Percentiles rank a stretch among this genome's conserved stretches.
phyloP scores from a whole-genome alignment of 768 basidiomycete genomes.

The Coprinopsis strossmayeri region DNA sequence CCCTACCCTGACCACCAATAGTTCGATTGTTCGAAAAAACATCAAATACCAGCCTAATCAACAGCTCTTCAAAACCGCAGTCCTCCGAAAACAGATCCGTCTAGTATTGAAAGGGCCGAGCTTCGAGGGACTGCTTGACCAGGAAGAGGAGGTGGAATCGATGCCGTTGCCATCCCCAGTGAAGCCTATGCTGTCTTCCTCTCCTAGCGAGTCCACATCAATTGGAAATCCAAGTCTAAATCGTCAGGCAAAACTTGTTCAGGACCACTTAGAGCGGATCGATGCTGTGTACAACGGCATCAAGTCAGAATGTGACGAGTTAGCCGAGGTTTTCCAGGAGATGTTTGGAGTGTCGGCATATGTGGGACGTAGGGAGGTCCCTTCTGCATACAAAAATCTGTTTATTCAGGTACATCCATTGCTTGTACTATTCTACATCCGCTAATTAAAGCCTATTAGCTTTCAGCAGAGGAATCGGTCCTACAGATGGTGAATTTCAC shows the following conservation, averaged over 20 bases:
- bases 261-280: background rate
- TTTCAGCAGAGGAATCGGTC: slow-evolving; percentile 19
- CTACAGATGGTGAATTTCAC: slow-evolving; percentile 14
- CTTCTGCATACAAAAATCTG: background rate
- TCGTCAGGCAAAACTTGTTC: background rate
- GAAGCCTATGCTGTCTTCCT: background rate
- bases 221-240: too few relatives aligned
- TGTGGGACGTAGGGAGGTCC: background rate
- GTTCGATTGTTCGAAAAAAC: slow-evolving; percentile 1
- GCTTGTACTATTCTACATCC: background rate
- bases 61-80: slow-evolving; percentile 7
- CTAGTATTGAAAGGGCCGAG: background rate
- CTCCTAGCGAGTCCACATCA: background rate
- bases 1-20: slow-evolving; percentile 14
- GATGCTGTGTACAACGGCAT: background rate
- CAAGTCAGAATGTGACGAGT: background rate
- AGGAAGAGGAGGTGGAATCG: background rate
- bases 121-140: background rate
- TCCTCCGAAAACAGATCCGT: background rate
- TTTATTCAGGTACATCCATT: background rate
- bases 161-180: too few relatives aligned
- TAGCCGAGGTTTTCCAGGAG: background rate
- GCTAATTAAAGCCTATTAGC: slow-evolving; percentile 2
- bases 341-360: background rate
- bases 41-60: slow-evolving; percentile 6